Evolutionary conservation across 441 rosid genomes (phyloP), one percentile per base, ranked within the genome.

Genomic region (Arabidopsis hybrid): DNA sequence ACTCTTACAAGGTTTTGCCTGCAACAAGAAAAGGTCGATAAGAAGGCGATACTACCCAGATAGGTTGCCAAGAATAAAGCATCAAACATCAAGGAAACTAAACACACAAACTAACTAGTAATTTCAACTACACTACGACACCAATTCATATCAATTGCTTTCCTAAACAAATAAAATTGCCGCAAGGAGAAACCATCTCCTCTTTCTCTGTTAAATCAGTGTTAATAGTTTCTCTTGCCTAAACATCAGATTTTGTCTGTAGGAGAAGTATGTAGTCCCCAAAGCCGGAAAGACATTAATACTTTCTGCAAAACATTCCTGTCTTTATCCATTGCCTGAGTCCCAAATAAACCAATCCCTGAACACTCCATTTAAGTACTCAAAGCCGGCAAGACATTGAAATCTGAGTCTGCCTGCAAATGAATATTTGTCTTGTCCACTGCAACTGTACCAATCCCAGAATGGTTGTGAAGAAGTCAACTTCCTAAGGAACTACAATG

Each of bases 1-100:
- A 67, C 86, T 81, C 81, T 89, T 93, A 67, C 82, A 81, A 69
- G 98, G 92, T 75, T 83, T 93, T 69, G 97, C 98, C 99, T 96
- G 89, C 43, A 82, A 60, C 3, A 72, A 61, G 5, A 79, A 31
- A 46, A n/a, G 8, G 8, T 29, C 55, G 56, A 39, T 72, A 29
- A 78, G 66, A 72, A 42, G 16, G 32, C 73, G 2, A 57, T 34
- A 13, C 40, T 11, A 32, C 6, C 47, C 32, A 46, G 13, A 47
- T 31, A 29, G 26, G 35, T 36, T 21, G 40, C 3, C 46, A 57
- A 29, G 6, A 53, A 71, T 39, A 14, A 11, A 69, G 34, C 51
- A 63, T 45, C 65, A 31, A 76, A 18, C 71, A 64, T 11, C 60
- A 39, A 31, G 32, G 7, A 47, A 62, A 13, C 16, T 6, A 31